These are phyloP conservation scores for Rubroshorea leprosula DNA, from an alignment of 345 rosid genomes.

Conservation along the genomic window DNA sequence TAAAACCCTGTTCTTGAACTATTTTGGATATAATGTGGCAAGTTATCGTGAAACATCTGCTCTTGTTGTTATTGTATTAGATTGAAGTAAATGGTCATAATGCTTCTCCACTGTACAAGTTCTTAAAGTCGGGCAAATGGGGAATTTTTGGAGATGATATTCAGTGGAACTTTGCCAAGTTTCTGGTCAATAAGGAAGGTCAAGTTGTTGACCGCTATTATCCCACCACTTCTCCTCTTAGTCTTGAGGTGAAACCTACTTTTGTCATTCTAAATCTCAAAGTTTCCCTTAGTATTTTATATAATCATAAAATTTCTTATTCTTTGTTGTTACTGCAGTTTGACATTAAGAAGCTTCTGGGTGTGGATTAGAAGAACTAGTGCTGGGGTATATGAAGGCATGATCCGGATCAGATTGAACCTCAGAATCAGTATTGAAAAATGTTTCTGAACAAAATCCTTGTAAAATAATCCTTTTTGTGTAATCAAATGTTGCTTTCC, in stretches of 20 bases:
- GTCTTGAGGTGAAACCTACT: conserved; percentile 51
- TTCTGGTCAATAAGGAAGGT: conserved; percentile 76
- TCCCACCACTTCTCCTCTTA: conserved; percentile 79
- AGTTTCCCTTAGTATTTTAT: neutral
- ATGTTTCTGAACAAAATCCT: neutral
- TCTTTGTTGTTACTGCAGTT: neutral
- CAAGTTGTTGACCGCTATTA: conserved; percentile 70
- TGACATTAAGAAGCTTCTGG: neutral
- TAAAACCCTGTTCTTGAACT: neutral
- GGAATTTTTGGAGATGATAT: conserved; percentile 75
- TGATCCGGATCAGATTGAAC: too few species aligned
- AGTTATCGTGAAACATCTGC: neutral
- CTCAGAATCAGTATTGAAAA: neutral
- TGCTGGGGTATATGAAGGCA: neutral
- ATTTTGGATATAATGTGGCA: neutral
- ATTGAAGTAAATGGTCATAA: conserved; percentile 78
- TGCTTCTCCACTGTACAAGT: conserved; percentile 69
- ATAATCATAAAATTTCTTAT: neutral
- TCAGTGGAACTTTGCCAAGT: conserved; percentile 94
- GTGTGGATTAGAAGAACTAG: neutral
- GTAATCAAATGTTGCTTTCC: neutral
- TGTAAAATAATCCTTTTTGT: too few species aligned
- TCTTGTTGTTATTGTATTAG: conserved; percentile 27
- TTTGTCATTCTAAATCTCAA: neutral
- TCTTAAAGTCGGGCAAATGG: conserved; percentile 80